These are phyloP conservation scores for Xylaria sp. DNA, from an alignment of 2,329 filamentous ascomycete genomes.

Conservation along the genomic window DNA sequence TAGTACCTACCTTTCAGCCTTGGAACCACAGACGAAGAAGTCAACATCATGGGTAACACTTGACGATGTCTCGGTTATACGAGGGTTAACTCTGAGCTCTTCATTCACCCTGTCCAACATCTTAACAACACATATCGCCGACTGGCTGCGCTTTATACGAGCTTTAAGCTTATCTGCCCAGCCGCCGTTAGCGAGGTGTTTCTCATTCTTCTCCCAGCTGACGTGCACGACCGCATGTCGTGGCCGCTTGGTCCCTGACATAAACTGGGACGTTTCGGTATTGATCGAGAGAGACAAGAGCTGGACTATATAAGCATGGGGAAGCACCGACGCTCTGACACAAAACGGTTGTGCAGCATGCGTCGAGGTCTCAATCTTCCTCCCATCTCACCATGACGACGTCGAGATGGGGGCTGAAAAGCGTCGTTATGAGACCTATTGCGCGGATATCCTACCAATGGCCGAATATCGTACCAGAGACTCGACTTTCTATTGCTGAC, in stretches of 20 bases:
- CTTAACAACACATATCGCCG: neutral
- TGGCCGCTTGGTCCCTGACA: neutral
- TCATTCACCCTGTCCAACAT: neutral
- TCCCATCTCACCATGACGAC: no score
- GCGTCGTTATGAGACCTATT: neutral
- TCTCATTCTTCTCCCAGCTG: neutral
- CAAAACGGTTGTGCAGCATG: slow-evolving; percentile 25
- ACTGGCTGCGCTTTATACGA: neutral
- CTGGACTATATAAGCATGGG: neutral
- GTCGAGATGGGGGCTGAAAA: no score
- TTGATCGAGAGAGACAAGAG: neutral
- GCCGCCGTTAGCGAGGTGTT: slow-evolving; percentile 1
- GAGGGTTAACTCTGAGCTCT: neutral
- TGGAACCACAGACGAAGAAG: neutral
- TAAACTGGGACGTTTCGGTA: neutral
- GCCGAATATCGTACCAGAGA: no score
- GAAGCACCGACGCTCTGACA: slow-evolving; percentile 11
- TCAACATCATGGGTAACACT: neutral
- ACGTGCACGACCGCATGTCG: neutral
- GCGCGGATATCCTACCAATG: neutral
- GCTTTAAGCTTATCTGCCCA: neutral
- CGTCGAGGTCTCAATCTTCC: slow-evolving; percentile 16
- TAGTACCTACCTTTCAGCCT: neutral
- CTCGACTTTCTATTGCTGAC: no score
- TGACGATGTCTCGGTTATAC: slow-evolving; percentile 10